phyloP scores from a whole-genome alignment of 1,284 basidiomycete species.

The Vanrija humicola region DNA sequence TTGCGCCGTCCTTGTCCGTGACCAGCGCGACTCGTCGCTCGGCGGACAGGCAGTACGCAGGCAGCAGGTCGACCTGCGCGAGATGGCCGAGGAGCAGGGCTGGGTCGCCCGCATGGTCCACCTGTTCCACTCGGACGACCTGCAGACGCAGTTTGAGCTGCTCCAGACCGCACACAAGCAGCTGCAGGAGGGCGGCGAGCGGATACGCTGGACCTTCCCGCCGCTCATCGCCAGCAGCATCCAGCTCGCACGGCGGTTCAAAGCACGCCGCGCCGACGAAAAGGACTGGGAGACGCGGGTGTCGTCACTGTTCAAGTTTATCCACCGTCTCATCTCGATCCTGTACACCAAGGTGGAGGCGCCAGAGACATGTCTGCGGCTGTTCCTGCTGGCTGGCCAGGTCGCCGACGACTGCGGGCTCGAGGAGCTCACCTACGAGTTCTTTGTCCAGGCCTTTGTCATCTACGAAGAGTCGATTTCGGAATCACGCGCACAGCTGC shows the following conservation, averaged over 20 bases:
- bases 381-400: constrained; percentile 91
- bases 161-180: constrained; percentile 81
- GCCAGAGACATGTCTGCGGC: constrained; percentile 77
- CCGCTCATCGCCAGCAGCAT: constrained; percentile 86
- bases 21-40: constrained; percentile 67
- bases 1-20: constrained; percentile 83
- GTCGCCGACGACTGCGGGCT: constrained; percentile 87
- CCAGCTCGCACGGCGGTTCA: constrained; percentile 83
- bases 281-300: constrained; percentile 78
- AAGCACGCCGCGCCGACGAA: constrained; percentile 62
- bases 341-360: constrained; percentile 87
- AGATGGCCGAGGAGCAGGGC: constrained; percentile 92
- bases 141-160: constrained; percentile 75
- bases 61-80: constrained; percentile 65
- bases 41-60: constrained; percentile 41
- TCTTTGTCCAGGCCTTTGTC: constrained; percentile 91
- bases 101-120: constrained; percentile 97
- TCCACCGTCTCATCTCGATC: constrained; percentile 83
- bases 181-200: constrained; percentile 83
- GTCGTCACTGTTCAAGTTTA: constrained; percentile 80
- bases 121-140: constrained; percentile 76
- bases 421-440: constrained; percentile 89
- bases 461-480: constrained; percentile 95
- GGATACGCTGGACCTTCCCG: constrained; percentile 91
- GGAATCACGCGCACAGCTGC: constrained; percentile 84